These are phyloP conservation scores for Knufia fluminis DNA, from an alignment of 2,329 filamentous ascomycete genomes.

Conservation along the genomic window DNA sequence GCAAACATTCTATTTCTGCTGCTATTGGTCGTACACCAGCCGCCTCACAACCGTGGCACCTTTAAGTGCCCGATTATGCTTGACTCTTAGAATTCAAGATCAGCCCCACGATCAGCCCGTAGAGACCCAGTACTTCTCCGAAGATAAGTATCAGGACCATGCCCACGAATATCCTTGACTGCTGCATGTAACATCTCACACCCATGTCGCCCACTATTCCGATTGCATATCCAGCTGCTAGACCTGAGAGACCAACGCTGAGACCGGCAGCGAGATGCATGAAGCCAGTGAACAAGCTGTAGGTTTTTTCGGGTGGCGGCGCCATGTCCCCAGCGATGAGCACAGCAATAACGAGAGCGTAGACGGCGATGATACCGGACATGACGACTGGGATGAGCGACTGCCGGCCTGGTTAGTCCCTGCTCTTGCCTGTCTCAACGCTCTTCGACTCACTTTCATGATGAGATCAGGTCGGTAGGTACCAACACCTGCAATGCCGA, in stretches of 20 bases:
- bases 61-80: neutral
- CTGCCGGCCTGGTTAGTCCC: slow-evolving; percentile 22
- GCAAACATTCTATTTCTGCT: neutral
- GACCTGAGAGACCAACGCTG: slow-evolving; percentile 81
- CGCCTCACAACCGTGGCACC: neutral
- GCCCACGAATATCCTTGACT: slow-evolving; percentile 91
- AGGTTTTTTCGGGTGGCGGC: slow-evolving; percentile 56
- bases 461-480: slow-evolving; percentile 58
- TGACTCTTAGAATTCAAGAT: slow-evolving; percentile 78
- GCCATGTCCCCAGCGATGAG: slow-evolving; percentile 85
- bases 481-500: slow-evolving; percentile 58
- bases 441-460: slow-evolving; percentile 50
- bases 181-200: slow-evolving; percentile 90
- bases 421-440: neutral
- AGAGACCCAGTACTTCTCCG: slow-evolving; percentile 90
- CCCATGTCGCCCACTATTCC: slow-evolving; percentile 89
- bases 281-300: slow-evolving; percentile 83
- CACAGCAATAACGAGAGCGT: slow-evolving; percentile 92
- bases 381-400: slow-evolving; percentile 58
- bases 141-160: slow-evolving; percentile 99
- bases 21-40: neutral
- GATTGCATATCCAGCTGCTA: slow-evolving; percentile 93
- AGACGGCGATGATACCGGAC: slow-evolving; percentile 98
- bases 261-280: slow-evolving; percentile 88
- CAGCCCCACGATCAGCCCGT: slow-evolving; percentile 86